Evolutionary conservation across 1,139 yeast species (phyloP).

Genomic region (Kluyveromyces sp.): DNA sequence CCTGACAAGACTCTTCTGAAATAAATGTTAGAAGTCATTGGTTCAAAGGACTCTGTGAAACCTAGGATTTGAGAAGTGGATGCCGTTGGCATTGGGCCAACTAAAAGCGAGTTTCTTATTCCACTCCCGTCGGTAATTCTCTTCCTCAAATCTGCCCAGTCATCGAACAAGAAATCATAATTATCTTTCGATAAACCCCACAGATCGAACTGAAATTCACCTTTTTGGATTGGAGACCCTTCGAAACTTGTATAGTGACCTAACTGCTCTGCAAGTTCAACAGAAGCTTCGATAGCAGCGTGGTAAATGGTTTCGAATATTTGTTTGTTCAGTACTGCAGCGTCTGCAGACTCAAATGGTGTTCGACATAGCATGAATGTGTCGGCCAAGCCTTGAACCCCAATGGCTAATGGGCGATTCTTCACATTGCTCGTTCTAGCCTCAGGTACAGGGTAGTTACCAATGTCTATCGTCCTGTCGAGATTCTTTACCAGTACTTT

Average conservation of each 20-base stretch:
- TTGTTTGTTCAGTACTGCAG: slow-evolving; percentile 64
- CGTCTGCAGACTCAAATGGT: slow-evolving; percentile 73
- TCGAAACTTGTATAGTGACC: slow-evolving; percentile 63
- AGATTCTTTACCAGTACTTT: slow-evolving; percentile 69
- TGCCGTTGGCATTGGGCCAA: slow-evolving; percentile 97
- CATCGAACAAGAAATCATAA: slow-evolving; percentile 39
- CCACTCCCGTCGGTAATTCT: slow-evolving; percentile 51
- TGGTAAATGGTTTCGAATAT: slow-evolving; percentile 88
- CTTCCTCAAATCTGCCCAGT: slow-evolving; percentile 66
- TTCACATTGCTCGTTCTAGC: slow-evolving; percentile 62
- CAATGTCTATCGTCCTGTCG: slow-evolving; percentile 69
- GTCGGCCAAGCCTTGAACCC: slow-evolving; percentile 89
- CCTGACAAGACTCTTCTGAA: slow-evolving; percentile 83
- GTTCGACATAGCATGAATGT: slow-evolving; percentile 64
- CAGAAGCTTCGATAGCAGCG: slow-evolving; percentile 74
- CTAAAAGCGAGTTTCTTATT: slow-evolving; percentile 70
- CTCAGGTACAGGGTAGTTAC: slow-evolving; percentile 68
- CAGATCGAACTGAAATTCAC: slow-evolving; percentile 68
- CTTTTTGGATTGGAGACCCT: slow-evolving; percentile 81
- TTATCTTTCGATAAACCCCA: slow-evolving; percentile 45
- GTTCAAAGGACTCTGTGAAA: slow-evolving; percentile 86
- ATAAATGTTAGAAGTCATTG: slow-evolving; percentile 80
- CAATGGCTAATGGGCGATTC: slow-evolving; percentile 81
- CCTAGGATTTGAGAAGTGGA: slow-evolving; percentile 88
- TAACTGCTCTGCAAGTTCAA: slow-evolving; percentile 55